Evolutionary conservation across 805 yeast species (phyloP).

Genomic region (Starmerella asiatica): DNA sequence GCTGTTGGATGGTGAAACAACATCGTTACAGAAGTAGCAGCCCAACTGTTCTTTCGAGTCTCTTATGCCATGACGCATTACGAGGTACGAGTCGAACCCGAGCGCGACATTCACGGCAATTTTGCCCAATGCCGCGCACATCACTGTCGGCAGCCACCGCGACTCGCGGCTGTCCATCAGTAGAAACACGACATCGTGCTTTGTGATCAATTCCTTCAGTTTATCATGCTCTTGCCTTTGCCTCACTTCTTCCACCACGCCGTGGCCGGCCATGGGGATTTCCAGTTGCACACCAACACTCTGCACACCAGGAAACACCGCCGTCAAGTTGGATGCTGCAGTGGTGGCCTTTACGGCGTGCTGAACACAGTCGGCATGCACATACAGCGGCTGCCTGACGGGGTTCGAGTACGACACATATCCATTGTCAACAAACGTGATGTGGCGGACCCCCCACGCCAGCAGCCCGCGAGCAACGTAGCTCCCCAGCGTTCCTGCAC

Average conservation of each 20-base stretch:
- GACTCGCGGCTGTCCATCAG: slow-evolving; percentile 92
- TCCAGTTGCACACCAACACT: slow-evolving; percentile 52
- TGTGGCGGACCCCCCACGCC: slow-evolving; percentile 87
- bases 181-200: slow-evolving; percentile 65
- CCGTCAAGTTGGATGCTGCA: slow-evolving; percentile 61
- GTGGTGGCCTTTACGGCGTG: slow-evolving; percentile 67
- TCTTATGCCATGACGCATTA: slow-evolving; percentile 86
- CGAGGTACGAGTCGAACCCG: slow-evolving; percentile 87
- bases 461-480: slow-evolving; percentile 73
- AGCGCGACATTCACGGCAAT: slow-evolving; percentile 81
- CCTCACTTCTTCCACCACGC: slow-evolving; percentile 42
- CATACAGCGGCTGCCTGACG: slow-evolving; percentile 80
- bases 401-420: slow-evolving; percentile 86
- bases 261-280: slow-evolving; percentile 95
- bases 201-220: slow-evolving; percentile 40
- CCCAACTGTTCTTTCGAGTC: slow-evolving; percentile 50
- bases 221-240: slow-evolving; percentile 41
- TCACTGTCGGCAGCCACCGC: slow-evolving; percentile 91
- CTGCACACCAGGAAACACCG: slow-evolving; percentile 65
- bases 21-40: slow-evolving; percentile 92
- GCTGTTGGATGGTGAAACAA: slow-evolving; percentile 85
- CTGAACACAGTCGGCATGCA: slow-evolving; percentile 62
- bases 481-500: slow-evolving; percentile 93
- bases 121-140: slow-evolving; percentile 54
- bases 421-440: slow-evolving; percentile 85